Conservation (phyloP, 495 filamentous ascomycete species). For the Copromyces sp. region DNA sequence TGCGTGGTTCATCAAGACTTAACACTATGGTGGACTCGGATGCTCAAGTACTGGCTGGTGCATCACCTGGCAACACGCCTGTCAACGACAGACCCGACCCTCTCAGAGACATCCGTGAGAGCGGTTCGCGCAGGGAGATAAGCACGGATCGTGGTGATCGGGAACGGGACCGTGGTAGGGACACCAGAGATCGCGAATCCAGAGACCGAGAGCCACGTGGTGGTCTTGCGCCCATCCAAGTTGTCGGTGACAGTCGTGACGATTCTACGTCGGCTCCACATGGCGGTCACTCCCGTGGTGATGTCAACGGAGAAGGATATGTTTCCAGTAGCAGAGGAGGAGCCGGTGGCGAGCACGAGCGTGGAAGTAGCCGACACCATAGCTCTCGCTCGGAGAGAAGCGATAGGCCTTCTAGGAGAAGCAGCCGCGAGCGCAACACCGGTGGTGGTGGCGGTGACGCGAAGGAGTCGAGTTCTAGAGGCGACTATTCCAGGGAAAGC, state of each 20-base stretch:
- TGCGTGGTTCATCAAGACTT: slow-evolving; percentile 22
- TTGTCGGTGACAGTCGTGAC: slow-evolving; percentile 21
- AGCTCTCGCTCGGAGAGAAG: slow-evolving; percentile 28
- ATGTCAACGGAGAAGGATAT: slow-evolving; percentile 25
- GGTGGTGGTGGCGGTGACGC: slow-evolving; percentile 14
- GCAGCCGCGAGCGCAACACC: slow-evolving; percentile 32
- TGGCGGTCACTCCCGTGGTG: background rate
- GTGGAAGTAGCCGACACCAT: slow-evolving; percentile 34
- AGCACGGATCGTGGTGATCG: slow-evolving; percentile 7
- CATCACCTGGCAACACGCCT: slow-evolving; percentile 35
- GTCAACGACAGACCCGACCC: slow-evolving; percentile 34
- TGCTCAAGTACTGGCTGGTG: slow-evolving; percentile 37
- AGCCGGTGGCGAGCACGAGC: slow-evolving; percentile 27
- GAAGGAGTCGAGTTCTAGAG: slow-evolving; percentile 26
- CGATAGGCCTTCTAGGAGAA: slow-evolving; percentile 30
- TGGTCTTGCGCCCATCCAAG: slow-evolving; percentile 19
- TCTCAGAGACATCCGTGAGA: slow-evolving; percentile 13
- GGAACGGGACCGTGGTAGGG: background rate
- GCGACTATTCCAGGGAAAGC: slow-evolving; percentile 26
- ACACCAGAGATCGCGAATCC: background rate
- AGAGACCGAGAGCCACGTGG: slow-evolving; percentile 2
- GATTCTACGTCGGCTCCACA: background rate
- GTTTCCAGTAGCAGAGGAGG: slow-evolving; percentile 15
- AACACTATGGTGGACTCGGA: slow-evolving; percentile 35
- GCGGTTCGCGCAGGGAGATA: slow-evolving; percentile 13